Conservation (phyloP, 768 basidiomycete species). For the Kwoniella heveanensis region DNA sequence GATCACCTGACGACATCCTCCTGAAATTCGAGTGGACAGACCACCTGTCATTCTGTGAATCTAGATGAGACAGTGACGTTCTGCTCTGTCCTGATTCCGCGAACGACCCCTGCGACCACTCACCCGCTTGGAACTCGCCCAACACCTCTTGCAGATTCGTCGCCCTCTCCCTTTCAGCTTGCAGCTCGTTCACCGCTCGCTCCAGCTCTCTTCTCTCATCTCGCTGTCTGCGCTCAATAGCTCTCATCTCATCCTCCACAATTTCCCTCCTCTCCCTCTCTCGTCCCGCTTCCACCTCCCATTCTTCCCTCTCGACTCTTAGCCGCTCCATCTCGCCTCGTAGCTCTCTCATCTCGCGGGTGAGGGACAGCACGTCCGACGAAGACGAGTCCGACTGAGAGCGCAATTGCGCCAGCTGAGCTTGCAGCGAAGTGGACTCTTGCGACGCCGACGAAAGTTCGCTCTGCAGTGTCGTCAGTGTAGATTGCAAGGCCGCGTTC, state of each 20-base stretch:
- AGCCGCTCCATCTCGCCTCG: slow-evolving; percentile 85
- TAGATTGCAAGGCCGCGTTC: slow-evolving; percentile 70
- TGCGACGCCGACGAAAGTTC: slow-evolving; percentile 77
- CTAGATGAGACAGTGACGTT: too few species aligned
- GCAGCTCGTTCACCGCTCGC: slow-evolving; percentile 62
- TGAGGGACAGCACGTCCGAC: slow-evolving; percentile 49
- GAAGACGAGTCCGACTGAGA: slow-evolving; percentile 52
- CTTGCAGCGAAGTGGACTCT: slow-evolving; percentile 71
- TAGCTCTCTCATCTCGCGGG: slow-evolving; percentile 73
- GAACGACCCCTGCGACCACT: too few species aligned
- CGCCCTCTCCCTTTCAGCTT: slow-evolving; percentile 65
- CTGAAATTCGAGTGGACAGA: too few species aligned
- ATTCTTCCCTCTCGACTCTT: slow-evolving; percentile 77
- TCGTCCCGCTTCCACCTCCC: slow-evolving; percentile 65
- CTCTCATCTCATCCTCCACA: slow-evolving; percentile 63
- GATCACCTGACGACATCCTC: too few species aligned
- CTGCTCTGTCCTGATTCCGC: too few species aligned
- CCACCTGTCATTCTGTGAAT: too few species aligned
- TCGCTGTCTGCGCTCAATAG: slow-evolving; percentile 66
- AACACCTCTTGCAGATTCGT: slow-evolving; percentile 87
- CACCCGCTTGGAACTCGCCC: slow-evolving; percentile 92
- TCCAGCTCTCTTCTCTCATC: slow-evolving; percentile 65
- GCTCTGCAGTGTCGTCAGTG: slow-evolving; percentile 74
- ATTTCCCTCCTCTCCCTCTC: slow-evolving; percentile 77
- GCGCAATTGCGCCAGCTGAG: slow-evolving; percentile 62